Evolutionary conservation across 2,329 filamentous ascomycete genomes (phyloP), one percentile per base, ranked within the genome.

Genomic region (Cytospora chrysosperma): DNA sequence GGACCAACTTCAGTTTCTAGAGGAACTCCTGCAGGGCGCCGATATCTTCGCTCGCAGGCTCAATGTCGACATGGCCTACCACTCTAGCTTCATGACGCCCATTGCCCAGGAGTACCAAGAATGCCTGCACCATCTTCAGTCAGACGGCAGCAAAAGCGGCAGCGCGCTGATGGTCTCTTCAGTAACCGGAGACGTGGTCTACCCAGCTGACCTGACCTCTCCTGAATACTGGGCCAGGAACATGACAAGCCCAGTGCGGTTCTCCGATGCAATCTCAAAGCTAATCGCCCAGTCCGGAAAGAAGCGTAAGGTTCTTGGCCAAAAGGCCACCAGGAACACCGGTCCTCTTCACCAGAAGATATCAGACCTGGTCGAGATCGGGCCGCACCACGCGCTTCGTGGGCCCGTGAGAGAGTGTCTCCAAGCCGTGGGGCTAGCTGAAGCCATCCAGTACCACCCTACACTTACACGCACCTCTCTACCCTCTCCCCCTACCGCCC

Each of bases 31-130:
- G 0, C 61, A 67, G n/a, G 43, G 54, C 30, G 37, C 64, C 15
- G 56, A 61, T 7, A n/a, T 74, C 7, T 77, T 77, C 63, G 69
- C 69, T 30, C 67, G 75, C 24, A 67, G 67, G n/a, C 67, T 75
- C 2, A 72, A 68, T 28, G 72, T 76, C 9, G 69, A 74, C 30
- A 70, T 69, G 12, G 75, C 76, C 0, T 78, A 78, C 63, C 76
- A 78, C 66, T 76, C 75, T 2, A 71, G 70, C 21, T 71, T 75
- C 51, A 75, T 76, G 72, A 65, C 68, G 43, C 49, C 63, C 2
- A 67, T 72, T 15, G 69, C 70, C 2, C 64, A 62, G 28, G 64
- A 63, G 37, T 74, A 75, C 30, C 57, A 19, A 32, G 6, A 30
- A 5, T 9, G 9, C 3, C 30, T 56, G 10, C 5, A 3, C 21